These are phyloP conservation scores for Aspergillus nanangensis DNA, from an alignment of 495 filamentous ascomycete genomes.

Conservation along the genomic window DNA sequence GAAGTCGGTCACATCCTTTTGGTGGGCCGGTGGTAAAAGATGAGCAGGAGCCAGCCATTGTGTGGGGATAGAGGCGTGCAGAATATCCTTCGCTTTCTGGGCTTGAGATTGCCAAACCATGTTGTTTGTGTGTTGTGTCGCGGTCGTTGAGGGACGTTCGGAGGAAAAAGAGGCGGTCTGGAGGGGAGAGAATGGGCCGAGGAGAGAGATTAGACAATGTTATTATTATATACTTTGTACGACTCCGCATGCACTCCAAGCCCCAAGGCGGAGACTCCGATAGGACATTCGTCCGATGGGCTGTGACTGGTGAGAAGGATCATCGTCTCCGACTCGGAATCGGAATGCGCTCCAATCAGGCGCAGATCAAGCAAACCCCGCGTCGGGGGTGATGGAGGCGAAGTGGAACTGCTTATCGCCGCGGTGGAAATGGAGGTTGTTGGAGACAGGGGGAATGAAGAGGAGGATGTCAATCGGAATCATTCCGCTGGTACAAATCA, in stretches of 20 bases:
- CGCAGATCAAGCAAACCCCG: too few species aligned
- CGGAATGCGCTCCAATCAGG: not conserved
- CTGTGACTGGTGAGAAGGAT: not conserved
- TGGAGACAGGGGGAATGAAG: too few species aligned
- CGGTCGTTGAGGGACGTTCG: not conserved
- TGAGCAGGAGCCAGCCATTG: slow-evolving; percentile 34
- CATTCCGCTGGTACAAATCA: too few species aligned
- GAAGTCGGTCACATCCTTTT: slow-evolving; percentile 38
- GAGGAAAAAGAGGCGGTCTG: not conserved
- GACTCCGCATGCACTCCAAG: too few species aligned
- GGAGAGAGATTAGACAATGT: not conserved
- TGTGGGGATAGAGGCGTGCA: slow-evolving; percentile 31
- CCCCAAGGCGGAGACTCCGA: not conserved
- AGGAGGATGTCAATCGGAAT: too few species aligned
- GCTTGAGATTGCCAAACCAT: slow-evolving; percentile 36
- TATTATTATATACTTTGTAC: not conserved
- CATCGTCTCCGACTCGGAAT: not conserved
- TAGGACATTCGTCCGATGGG: not conserved
- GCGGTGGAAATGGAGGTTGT: too few species aligned
- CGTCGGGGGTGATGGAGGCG: too few species aligned
- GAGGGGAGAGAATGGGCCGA: not conserved
- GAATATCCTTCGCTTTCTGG: slow-evolving; percentile 28
- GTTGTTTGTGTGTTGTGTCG: not conserved
- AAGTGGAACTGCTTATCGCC: too few species aligned
- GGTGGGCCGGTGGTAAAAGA: slow-evolving; percentile 21